Conservation (phyloP, 106 monocot species). For the Posidonia australis region DNA sequence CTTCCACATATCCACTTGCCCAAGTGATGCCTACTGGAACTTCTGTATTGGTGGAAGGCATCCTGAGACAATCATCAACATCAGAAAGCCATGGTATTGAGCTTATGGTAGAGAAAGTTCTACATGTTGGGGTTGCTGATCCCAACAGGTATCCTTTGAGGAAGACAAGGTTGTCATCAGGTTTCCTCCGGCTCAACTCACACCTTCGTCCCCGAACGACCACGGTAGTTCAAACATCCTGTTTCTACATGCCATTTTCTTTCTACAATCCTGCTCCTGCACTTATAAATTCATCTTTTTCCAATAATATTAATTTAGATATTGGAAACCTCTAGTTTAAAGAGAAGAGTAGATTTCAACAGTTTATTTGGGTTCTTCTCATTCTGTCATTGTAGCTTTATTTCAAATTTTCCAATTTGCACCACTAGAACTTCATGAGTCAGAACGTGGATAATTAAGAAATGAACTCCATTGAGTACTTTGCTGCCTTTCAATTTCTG, state of each 20-base stretch:
- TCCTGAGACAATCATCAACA: slow-evolving; percentile 18
- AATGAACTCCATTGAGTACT: no score
- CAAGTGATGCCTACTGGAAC: slow-evolving; percentile 41
- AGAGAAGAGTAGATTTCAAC: no score
- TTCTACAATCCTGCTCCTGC: background rate
- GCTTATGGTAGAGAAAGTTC: slow-evolving; percentile 57
- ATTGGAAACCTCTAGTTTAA: no score
- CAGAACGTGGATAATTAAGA: no score
- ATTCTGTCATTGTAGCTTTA: no score
- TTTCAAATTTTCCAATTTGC: no score
- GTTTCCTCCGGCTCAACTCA: slow-evolving; percentile 33
- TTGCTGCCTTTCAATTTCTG: slow-evolving; percentile 5
- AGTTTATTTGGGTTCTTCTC: no score
- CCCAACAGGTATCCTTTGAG: slow-evolving; percentile 39
- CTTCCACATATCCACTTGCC: slow-evolving; percentile 32
- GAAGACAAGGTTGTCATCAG: slow-evolving; percentile 29
- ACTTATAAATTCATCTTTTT: background rate
- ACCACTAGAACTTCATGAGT: no score
- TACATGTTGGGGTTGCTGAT: slow-evolving; percentile 63
- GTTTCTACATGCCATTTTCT: background rate
- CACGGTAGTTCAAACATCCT: slow-evolving; percentile 25
- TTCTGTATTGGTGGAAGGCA: slow-evolving; percentile 64
- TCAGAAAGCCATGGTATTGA: slow-evolving; percentile 32
- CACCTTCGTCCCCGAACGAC: slow-evolving; percentile 52
- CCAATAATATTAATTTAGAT: no score